A percentile compares a stretch with the other conserved stretches of the same genome.
These are phyloP conservation scores for Claviceps sp. DNA, from an alignment of 2,329 filamentous ascomycete species.

Conservation along the genomic window DNA sequence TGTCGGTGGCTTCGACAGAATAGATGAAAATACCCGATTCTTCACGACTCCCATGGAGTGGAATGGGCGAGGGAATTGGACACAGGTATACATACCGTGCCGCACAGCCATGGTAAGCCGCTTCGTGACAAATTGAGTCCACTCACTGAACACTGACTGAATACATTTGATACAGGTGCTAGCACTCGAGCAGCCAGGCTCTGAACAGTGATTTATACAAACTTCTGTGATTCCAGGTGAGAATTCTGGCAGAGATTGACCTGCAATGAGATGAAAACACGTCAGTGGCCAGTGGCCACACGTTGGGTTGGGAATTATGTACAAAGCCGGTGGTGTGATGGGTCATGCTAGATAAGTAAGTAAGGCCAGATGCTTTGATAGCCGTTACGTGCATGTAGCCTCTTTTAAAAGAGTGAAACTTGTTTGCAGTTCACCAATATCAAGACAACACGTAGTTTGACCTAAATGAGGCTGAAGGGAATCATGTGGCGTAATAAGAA, in stretches of 20 bases:
- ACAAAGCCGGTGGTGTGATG: not conserved
- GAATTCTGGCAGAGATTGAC: no score
- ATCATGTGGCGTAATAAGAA: not conserved
- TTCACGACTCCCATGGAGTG: constrained; percentile 85
- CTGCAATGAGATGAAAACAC: not conserved
- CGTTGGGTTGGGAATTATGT: not conserved
- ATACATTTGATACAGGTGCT: constrained; percentile 26
- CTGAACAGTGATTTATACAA: constrained; percentile 4
- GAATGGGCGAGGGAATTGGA: constrained; percentile 83
- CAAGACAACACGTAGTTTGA: no score
- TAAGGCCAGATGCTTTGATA: not conserved
- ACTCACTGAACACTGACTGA: constrained; percentile 13
- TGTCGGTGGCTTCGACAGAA: constrained; percentile 67
- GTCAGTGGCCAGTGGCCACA: not conserved
- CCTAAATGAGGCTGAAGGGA: no score
- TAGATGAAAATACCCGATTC: constrained; percentile 71
- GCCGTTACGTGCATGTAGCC: not conserved
- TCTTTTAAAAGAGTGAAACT: no score
- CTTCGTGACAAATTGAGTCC: not conserved
- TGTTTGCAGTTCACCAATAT: no score
- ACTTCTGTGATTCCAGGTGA: no score
- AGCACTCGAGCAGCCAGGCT: constrained; percentile 26
- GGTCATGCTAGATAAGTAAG: not conserved
- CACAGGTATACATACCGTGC: constrained; percentile 80
- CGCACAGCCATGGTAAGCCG: constrained; percentile 65